Percentiles rank a stretch among this genome's conserved stretches.
Conservation (phyloP, 371 early-diverging fungal genomes). For the Rhizopus microsporus region DNA sequence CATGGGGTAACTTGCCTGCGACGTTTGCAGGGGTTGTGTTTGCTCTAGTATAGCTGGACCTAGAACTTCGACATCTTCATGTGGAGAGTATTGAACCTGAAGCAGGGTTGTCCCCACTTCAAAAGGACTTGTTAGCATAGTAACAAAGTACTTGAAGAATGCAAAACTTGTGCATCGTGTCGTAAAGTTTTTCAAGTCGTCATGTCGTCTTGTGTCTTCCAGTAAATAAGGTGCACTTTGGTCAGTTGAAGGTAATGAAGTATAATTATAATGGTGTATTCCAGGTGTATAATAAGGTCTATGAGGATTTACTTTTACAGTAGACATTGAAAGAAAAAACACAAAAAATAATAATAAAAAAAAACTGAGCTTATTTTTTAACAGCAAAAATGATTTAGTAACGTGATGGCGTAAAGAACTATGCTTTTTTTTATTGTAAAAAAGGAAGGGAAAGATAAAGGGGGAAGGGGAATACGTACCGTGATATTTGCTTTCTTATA, state of each 20-base stretch:
- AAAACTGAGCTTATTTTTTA: not conserved
- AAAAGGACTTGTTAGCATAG: slow-evolving; percentile 71
- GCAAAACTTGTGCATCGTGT: slow-evolving; percentile 64
- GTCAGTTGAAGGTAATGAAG: slow-evolving; percentile 43
- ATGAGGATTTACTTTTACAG: slow-evolving; percentile 36
- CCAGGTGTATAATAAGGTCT: slow-evolving; percentile 54
- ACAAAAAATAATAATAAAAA: slow-evolving; percentile 1
- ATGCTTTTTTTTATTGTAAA: too few relatives aligned
- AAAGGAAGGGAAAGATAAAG: too few relatives aligned
- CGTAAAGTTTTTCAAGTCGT: slow-evolving; percentile 36
- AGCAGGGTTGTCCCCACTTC: slow-evolving; percentile 76
- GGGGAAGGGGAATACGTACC: too few relatives aligned
- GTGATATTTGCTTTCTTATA: too few relatives aligned
- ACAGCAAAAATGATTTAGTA: not conserved
- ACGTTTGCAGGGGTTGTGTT: not conserved
- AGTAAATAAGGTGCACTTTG: slow-evolving; percentile 23
- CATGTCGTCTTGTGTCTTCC: slow-evolving; percentile 13
- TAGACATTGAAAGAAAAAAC: slow-evolving; percentile 15
- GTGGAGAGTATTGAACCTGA: slow-evolving; percentile 81
- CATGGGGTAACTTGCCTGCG: not conserved
- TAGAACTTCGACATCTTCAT: slow-evolving; percentile 45
- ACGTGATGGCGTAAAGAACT: too few relatives aligned
- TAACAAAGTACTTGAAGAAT: slow-evolving; percentile 62
- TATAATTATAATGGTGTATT: slow-evolving; percentile 46
- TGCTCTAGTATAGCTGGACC: slow-evolving; percentile 14